Base-by-base conservation (phyloP, 2,329 filamentous ascomycete genomes). In the Botryotinia convoluta region DNA sequence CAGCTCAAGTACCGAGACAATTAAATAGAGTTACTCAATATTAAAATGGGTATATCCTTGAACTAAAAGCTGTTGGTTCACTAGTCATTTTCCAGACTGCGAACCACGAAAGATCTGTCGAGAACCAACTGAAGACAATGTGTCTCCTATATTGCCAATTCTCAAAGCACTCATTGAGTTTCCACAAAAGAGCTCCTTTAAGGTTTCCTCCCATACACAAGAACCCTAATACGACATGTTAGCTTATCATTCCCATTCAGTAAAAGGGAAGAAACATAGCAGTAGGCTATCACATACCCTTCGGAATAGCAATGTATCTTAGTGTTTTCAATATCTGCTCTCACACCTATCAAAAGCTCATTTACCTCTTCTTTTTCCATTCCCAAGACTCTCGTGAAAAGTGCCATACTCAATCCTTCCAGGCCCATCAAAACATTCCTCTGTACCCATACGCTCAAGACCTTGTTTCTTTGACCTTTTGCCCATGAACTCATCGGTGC, bases 401-500 rank as follows among this genome's bases (percentile, higher is more conserved):
- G 61, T 54, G 72, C 74, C 73, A 77, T 69, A 37, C 69, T 74
- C 20, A 78, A 45, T 22, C 64, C 72, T 63, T 77, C 74, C 10
- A 78, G 44, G 16, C 75, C 77, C 48, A 73, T 72, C 42, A 73
- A 44, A 9, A 78, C 18, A 69, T 80, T 77, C 62, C 75, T 73
- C 18, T 78, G 75, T 39, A 77, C 69, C 65, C 75, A 78, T 16
- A 74, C 60, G 35, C 75, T 71, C 7, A 80, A 73, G 29, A 76
- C 73, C 67, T 79, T 79, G 62, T 77, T 77, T 74, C 78, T 76
- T 44, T 75, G 71, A 7, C 78, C 79, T 29, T 76, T 78, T 1
- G 79, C 69, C 79, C 79, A 81, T 3, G 77, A 45, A 69, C 72
- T 76, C 32, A 77, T 67, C 7, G 78, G 77, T 75, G 77, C 79